phyloP scores from a whole-genome alignment of 2,329 filamentous ascomycete species.

The Botrytis sinoallii region DNA sequence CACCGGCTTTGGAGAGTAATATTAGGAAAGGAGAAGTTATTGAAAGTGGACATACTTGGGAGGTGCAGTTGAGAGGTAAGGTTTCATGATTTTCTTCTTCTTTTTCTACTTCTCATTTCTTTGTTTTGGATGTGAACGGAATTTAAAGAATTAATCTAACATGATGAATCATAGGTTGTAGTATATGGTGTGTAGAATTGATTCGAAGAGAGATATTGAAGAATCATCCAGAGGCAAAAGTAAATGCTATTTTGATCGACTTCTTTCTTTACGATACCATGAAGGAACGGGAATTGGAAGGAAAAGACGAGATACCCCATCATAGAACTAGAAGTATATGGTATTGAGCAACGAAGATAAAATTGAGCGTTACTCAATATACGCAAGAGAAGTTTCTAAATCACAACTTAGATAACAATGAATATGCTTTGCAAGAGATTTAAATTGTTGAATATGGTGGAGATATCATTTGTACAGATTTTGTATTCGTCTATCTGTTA shows the following conservation, averaged over 20 bases:
- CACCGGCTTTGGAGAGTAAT: slow-evolving; percentile 70
- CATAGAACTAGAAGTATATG: slow-evolving; percentile 91
- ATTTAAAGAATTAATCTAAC: neutral
- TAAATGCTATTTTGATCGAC: slow-evolving; percentile 92
- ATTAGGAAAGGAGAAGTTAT: slow-evolving; percentile 65
- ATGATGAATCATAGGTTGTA: slow-evolving; percentile 59
- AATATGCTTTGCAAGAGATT: neutral
- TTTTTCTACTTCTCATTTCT: slow-evolving; percentile 2
- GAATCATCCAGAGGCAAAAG: slow-evolving; percentile 64
- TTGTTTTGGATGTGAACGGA: neutral
- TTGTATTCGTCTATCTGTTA: slow-evolving; percentile 1
- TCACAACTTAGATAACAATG: neutral
- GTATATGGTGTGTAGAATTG: slow-evolving; percentile 94
- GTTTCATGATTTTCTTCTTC: neutral
- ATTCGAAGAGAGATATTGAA: slow-evolving; percentile 76
- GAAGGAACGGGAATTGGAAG: slow-evolving; percentile 72
- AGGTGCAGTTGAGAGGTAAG: slow-evolving; percentile 79
- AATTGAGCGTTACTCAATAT: neutral
- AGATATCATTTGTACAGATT: slow-evolving; percentile 8
- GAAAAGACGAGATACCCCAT: slow-evolving; percentile 67
- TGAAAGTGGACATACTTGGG: slow-evolving; percentile 70
- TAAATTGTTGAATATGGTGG: neutral
- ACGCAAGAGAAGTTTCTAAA: neutral
- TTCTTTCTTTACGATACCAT: slow-evolving; percentile 96
- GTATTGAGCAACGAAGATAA: slow-evolving; percentile 57